Evolutionary conservation across 345 rosid genomes (phyloP).

Genomic region (Kernera saxatilis): DNA sequence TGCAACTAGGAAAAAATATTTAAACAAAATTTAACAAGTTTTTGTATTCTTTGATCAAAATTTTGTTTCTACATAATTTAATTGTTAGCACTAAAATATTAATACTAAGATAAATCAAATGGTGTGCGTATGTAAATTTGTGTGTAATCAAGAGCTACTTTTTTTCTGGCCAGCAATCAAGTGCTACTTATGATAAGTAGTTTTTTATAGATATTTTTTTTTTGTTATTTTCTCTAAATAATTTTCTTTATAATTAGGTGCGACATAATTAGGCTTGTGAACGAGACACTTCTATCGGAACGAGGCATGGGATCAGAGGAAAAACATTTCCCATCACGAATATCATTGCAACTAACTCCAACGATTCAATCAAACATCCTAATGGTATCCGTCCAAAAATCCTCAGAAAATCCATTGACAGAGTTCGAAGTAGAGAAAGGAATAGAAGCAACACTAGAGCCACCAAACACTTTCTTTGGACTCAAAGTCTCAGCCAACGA

Average conservation of each 20-base stretch:
- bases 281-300: conserved; percentile 50
- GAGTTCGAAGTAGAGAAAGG: conserved; percentile 46
- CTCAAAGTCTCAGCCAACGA: conserved; percentile 58
- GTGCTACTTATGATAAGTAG: neutral
- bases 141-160: too few relatives aligned
- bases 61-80: neutral
- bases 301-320: conserved; percentile 63
- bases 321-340: conserved; percentile 80
- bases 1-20: neutral
- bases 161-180: too few relatives aligned
- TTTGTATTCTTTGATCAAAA: too few relatives aligned
- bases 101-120: neutral
- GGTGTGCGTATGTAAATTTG: neutral
- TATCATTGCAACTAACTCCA: conserved; percentile 68
- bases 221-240: neutral
- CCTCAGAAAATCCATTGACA: conserved; percentile 55
- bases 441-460: conserved; percentile 59
- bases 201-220: neutral
- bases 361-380: conserved; percentile 54
- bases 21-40: too few relatives aligned
- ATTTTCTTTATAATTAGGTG: conserved; percentile 38
- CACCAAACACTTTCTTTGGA: conserved; percentile 61
- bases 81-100: neutral
- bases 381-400: conserved; percentile 70
- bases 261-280: conserved; percentile 50